Conservation (phyloP, 352 stramenopile genomes). For the Aphanomyces cochlioides region DNA sequence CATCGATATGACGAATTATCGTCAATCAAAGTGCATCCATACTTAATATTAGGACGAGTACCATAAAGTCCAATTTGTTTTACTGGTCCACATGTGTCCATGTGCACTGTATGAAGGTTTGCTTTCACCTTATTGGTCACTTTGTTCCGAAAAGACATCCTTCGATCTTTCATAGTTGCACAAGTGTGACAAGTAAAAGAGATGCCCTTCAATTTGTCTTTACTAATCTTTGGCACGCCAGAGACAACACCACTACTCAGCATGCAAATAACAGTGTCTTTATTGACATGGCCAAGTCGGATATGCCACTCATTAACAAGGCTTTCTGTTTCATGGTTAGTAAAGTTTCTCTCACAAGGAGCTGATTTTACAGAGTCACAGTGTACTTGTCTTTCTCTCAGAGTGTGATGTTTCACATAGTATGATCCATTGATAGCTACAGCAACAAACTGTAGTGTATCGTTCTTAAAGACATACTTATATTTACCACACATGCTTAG, state of each 20-base stretch:
- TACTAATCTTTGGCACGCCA: no score
- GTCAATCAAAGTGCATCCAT: conserved; percentile 1
- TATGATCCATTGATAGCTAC: not conserved
- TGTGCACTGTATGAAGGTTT: conserved; percentile 5
- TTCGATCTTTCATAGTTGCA: conserved; percentile 1
- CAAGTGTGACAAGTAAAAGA: not conserved
- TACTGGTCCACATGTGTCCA: conserved; percentile 9
- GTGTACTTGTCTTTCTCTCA: not conserved
- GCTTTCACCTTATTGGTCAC: not conserved
- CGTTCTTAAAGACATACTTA: conserved; percentile 6
- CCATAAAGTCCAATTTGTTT: conserved; percentile 2
- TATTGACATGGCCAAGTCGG: not conserved
- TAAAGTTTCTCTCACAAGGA: not conserved
- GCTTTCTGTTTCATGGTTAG: not conserved
- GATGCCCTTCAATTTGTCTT: not conserved
- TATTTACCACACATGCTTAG: conserved; percentile 1
- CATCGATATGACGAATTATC: not conserved
- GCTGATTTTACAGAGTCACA: not conserved
- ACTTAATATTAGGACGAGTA: not conserved
- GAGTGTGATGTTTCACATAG: not conserved
- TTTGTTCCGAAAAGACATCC: conserved; percentile 2
- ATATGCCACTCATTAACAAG: not conserved
- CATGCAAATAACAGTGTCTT: not conserved
- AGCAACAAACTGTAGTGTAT: not conserved
- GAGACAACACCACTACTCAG: no score